A percentile compares a stretch with the other conserved stretches of the same genome.
Evolutionary conservation across 2,329 filamentous ascomycete species (phyloP).

Genomic region (Epichloe festucae): DNA sequence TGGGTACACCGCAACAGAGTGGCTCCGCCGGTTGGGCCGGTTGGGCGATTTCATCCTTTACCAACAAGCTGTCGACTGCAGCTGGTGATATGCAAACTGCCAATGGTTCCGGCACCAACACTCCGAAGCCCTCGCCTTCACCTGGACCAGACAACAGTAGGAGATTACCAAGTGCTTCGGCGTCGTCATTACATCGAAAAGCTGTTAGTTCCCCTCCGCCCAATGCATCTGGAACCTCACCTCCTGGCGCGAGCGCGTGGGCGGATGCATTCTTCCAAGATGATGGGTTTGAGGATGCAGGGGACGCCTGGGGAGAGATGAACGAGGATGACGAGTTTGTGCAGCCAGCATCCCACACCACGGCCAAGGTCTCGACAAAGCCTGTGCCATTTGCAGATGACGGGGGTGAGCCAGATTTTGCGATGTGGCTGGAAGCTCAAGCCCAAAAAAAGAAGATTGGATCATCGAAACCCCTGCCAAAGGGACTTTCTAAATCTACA

Average conservation of each 20-base stretch:
- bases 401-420: conserved; percentile 71
- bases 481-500: conserved; percentile 58
- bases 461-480: conserved; percentile 56
- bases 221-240: conserved; percentile 33
- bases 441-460: conserved; percentile 63
- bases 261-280: conserved; percentile 42
- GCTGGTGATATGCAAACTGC: conserved; percentile 70
- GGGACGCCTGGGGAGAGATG: conserved; percentile 66
- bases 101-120: conserved; percentile 29
- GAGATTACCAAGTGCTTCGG: conserved; percentile 33
- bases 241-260: conserved; percentile 29
- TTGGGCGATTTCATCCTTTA: conserved; percentile 98
- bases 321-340: conserved; percentile 36
- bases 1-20: conserved; percentile 64
- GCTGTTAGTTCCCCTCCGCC: conserved; percentile 41
- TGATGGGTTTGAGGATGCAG: conserved; percentile 46
- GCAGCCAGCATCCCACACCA: conserved; percentile 19
- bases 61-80: conserved; percentile 77
- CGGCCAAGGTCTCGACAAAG: conserved; percentile 19
- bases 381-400: conserved; percentile 61
- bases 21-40: conserved; percentile 59
- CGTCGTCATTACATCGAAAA: conserved; percentile 48
- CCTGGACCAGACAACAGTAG: conserved; percentile 24
- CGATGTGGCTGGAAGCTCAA: conserved; percentile 85
- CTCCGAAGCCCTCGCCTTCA: conserved; percentile 27